phyloP scores from a whole-genome alignment of 371 early-diverging fungal genomes.

The Mucor mucedo region DNA sequence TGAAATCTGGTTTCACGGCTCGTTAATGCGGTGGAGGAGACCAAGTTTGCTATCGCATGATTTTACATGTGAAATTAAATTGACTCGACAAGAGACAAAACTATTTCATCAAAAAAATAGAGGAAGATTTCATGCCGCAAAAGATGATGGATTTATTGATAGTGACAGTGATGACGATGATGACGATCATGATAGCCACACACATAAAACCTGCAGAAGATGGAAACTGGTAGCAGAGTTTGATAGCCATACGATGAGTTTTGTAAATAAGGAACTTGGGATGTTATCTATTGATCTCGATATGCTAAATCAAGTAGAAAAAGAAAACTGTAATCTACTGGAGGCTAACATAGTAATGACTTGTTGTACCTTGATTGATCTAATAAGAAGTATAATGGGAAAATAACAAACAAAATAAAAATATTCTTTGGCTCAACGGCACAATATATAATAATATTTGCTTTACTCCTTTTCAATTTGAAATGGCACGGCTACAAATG shows the following conservation, averaged over 20 bases:
- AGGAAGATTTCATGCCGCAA: background rate
- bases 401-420: background rate
- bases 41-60: slow-evolving; percentile 49
- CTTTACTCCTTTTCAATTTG: too few relatives aligned
- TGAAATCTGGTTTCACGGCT: slow-evolving; percentile 37
- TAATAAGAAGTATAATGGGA: slow-evolving; percentile 24
- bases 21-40: slow-evolving; percentile 44
- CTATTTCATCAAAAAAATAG: slow-evolving; percentile 5
- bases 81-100: slow-evolving; percentile 17
- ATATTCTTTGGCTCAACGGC: too few relatives aligned
- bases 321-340: slow-evolving; percentile 23
- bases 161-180: slow-evolving; percentile 35
- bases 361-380: slow-evolving; percentile 48
- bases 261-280: slow-evolving; percentile 35
- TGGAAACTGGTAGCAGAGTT: slow-evolving; percentile 43
- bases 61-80: slow-evolving; percentile 44
- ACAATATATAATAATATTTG: too few relatives aligned
- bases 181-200: slow-evolving; percentile 33
- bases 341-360: slow-evolving; percentile 43
- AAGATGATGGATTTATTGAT: slow-evolving; percentile 25
- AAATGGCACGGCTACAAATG: too few relatives aligned
- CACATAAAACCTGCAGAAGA: slow-evolving; percentile 27
- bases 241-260: slow-evolving; percentile 44
- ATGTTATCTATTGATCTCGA: slow-evolving; percentile 37
- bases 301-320: slow-evolving; percentile 32